Evolutionary conservation across 2,329 filamentous ascomycete genomes (phyloP), one percentile per base, ranked within the genome.

Genomic region (Colletotrichum sp.): DNA sequence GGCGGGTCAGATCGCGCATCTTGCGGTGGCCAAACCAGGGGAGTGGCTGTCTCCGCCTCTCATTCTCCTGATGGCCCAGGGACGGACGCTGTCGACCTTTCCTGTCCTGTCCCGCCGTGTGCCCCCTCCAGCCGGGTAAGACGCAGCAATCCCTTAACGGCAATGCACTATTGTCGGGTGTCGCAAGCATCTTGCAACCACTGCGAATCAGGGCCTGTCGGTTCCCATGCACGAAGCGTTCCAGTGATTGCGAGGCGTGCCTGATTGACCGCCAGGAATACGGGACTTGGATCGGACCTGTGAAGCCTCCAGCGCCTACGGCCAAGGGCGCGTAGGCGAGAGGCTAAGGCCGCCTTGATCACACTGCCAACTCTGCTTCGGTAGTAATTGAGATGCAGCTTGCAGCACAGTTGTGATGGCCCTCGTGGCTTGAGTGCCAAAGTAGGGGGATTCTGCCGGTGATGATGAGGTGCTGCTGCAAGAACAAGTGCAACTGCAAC

Each of bases 221-320:
- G 77, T 77, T 78, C 81, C 82, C 70, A 84, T 83, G 84, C 85
- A 84, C 75, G 77, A 83, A 82, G 80, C 81, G 84, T 85, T 85
- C 81, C 84, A 84, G 81, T 74, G 78, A 78, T 78, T 70, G 70
- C 72, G 47, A 76, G 73, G 72, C 75, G 73, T 74, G 76, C 57
- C 33, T 84, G 81, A 87, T 87, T 87, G 83, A 85, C 65, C 75
- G 31, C 68, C 61, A 64, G 70, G n/a, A 66, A 68, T 36, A 73
- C 69, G 69, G 72, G 64, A 69, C 72, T 65, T 69, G 64, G 51
- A 57, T 70, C 58, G 43, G 51, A 43, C 55, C 65, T 72, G 68
- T 57, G 47, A 71, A 74, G 47, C 74, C 62, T 72, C 73, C 57
- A 66, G 66, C 65, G 65, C 59, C 31, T 64, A 66, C 51, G 62